Percentiles rank a stretch among this genome's conserved stretches.
Conservation (phyloP, 352 stramenopile genomes). For the Blastocystis hominis region DNA sequence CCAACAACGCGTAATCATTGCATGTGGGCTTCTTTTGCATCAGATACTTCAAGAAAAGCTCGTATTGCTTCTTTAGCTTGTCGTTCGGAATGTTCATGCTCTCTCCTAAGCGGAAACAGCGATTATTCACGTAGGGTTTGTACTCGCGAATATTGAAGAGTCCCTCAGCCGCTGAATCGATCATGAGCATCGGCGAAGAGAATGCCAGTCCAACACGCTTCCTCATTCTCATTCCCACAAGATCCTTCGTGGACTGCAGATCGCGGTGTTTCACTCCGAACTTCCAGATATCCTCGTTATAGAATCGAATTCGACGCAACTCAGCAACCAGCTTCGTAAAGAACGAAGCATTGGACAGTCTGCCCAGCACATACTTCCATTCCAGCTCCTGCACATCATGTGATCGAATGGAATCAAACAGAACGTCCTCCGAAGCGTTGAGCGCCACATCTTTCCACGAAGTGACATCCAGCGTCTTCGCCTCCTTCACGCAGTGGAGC, state of each 20-base stretch:
- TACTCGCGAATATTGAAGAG: no score
- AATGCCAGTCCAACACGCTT: no score
- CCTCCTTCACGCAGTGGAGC: conserved; percentile 60
- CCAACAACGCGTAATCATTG: no score
- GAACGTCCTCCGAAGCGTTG: conserved; percentile 64
- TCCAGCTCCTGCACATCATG: conserved; percentile 61
- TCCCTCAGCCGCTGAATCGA: no score
- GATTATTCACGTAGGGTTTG: no score
- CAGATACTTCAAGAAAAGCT: no score
- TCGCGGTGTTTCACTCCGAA: conserved; percentile 66
- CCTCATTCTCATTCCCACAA: no score
- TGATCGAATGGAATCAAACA: conserved; percentile 62
- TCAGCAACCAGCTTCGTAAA: conserved; percentile 62
- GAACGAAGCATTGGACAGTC: conserved; percentile 63
- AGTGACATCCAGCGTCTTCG: conserved; percentile 64
- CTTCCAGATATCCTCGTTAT: conserved; percentile 64
- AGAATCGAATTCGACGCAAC: conserved; percentile 64
- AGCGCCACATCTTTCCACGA: conserved; percentile 67
- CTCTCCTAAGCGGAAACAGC: no score
- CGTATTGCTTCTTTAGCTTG: no score
- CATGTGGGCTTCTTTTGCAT: no score
- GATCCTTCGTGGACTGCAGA: conserved; percentile 62
- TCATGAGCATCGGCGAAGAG: no score
- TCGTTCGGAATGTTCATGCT: no score
- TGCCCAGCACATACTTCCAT: conserved; percentile 63